These are phyloP conservation scores for Tilletia caries DNA, from an alignment of 1,284 basidiomycete species.

Conservation along the genomic window DNA sequence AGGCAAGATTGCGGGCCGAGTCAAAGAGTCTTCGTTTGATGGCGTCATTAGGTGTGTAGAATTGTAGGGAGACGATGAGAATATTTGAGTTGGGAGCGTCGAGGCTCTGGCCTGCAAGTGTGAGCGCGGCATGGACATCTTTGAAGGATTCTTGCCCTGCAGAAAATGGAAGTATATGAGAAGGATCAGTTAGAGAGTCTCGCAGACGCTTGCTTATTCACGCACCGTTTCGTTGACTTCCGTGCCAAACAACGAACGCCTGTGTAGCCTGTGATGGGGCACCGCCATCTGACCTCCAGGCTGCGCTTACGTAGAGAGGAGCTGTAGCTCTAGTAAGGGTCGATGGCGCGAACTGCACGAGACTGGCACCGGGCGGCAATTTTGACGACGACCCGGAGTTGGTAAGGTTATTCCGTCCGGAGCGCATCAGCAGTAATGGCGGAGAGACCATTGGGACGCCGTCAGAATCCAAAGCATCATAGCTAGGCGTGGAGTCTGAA, in stretches of 20 bases:
- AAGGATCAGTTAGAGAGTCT: too few species aligned
- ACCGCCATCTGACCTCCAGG: neutral
- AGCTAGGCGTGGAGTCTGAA: neutral
- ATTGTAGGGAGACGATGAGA: neutral
- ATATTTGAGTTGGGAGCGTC: neutral
- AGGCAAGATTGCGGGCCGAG: neutral
- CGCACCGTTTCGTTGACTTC: slow-evolving; percentile 5
- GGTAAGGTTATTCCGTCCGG: neutral
- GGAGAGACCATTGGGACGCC: neutral
- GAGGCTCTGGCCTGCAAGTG: neutral
- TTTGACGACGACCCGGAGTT: neutral
- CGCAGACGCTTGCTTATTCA: neutral
- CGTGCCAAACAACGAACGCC: slow-evolving; percentile 5
- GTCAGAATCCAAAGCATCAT: neutral
- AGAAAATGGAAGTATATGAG: too few species aligned
- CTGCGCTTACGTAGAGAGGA: neutral
- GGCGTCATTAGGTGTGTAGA: slow-evolving; percentile 5
- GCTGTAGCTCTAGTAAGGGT: neutral
- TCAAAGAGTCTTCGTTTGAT: slow-evolving; percentile 2
- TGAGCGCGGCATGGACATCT: neutral
- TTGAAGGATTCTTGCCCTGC: slow-evolving; percentile 2
- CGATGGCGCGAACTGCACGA: neutral
- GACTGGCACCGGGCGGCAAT: neutral
- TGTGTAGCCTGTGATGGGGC: neutral
- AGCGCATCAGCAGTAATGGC: neutral